phyloP scores from a whole-genome alignment of 1,139 yeast species.

The Suhomyces yuchorum region DNA sequence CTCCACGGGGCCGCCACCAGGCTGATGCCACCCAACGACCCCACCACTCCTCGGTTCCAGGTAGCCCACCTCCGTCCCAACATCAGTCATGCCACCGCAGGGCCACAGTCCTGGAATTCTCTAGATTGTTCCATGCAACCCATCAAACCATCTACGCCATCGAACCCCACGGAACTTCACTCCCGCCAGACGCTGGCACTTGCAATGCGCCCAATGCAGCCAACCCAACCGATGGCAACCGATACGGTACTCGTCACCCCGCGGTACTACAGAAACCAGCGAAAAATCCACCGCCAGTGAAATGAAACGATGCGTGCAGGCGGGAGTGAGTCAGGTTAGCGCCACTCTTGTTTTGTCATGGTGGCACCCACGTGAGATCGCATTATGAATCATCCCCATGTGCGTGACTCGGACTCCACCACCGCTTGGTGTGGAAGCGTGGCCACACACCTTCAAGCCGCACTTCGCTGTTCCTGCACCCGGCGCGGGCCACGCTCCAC shows the following conservation, averaged over 20 bases:
- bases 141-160: no score
- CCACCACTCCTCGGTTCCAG: neutral
- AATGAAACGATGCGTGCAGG: neutral
- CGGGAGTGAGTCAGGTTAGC: neutral
- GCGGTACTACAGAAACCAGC: neutral
- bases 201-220: neutral
- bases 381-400: constrained; percentile 7
- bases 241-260: neutral
- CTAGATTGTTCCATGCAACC: neutral
- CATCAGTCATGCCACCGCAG: neutral
- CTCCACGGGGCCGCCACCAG: neutral
- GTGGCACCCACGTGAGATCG: constrained; percentile 8
- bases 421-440: constrained; percentile 6
- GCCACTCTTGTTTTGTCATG: neutral
- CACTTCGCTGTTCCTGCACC: constrained; percentile 8
- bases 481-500: constrained; percentile 7
- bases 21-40: neutral
- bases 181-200: neutral
- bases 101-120: neutral
- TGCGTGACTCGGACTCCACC: constrained; percentile 14
- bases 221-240: neutral
- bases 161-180: neutral
- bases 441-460: constrained; percentile 12
- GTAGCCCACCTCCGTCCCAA: neutral
- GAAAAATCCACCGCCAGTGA: neutral